A percentile compares a stretch with the other conserved stretches of the same genome.
Evolutionary conservation across 768 basidiomycete genomes (phyloP).

Genomic region (Tylopilus sp.): DNA sequence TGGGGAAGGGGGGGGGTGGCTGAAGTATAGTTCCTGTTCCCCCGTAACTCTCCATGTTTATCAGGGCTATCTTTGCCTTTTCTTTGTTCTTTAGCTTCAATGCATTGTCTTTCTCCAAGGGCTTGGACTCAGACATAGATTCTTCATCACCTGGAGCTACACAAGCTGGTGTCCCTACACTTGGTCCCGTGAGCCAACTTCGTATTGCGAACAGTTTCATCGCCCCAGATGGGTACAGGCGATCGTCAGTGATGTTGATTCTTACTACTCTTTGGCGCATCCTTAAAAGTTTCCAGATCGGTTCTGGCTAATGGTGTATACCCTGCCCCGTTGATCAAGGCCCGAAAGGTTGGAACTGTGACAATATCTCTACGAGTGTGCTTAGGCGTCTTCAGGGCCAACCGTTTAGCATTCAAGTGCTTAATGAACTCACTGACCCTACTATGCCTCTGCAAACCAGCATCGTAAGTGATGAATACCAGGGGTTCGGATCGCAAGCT

Average conservation of each 20-base stretch:
- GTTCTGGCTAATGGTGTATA: slow-evolving; percentile 8
- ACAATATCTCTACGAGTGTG: neutral
- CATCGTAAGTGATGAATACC: slow-evolving; percentile 18
- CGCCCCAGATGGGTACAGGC: slow-evolving; percentile 5
- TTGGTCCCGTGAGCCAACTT: slow-evolving; percentile 1
- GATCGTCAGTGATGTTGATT: neutral
- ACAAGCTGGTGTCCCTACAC: neutral
- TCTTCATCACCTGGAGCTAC: neutral
- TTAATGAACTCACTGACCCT: slow-evolving; percentile 29
- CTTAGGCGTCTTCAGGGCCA: neutral
- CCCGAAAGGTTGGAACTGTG: slow-evolving; percentile 29
- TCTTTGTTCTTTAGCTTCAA: neutral
- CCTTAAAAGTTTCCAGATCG: neutral
- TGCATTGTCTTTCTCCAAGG: neutral
- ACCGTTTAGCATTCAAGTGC: neutral
- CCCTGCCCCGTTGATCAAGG: slow-evolving; percentile 43
- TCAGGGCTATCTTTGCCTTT: neutral
- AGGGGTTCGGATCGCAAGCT: slow-evolving; percentile 13
- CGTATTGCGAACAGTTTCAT: neutral
- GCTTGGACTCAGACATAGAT: neutral
- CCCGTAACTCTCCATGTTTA: neutral
- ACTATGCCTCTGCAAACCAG: slow-evolving; percentile 49
- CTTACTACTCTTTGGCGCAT: neutral
- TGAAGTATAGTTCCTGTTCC: neutral
- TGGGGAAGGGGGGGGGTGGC: neutral